Conservation (phyloP, 805 yeast genomes). For the Metschnikowia chrysomelidarum region DNA sequence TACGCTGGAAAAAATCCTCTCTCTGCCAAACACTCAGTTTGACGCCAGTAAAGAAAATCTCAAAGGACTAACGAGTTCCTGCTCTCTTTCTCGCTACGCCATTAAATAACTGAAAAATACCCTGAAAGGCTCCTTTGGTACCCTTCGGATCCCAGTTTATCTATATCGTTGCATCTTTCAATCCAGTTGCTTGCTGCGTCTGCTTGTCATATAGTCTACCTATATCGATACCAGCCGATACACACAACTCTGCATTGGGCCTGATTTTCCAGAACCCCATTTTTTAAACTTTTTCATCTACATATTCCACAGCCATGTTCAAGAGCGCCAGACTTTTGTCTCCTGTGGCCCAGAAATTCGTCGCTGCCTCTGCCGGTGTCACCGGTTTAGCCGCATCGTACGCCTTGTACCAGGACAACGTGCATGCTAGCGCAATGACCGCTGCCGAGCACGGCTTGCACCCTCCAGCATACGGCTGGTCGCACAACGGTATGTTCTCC, state of each 20-base stretch:
- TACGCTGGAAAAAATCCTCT: conserved; percentile 5
- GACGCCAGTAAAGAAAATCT: conserved; percentile 2
- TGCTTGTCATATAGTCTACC: too few relatives aligned
- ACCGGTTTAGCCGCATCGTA: conserved; percentile 81
- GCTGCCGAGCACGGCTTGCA: conserved; percentile 99
- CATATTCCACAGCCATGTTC: conserved; percentile 14
- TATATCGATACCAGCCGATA: too few relatives aligned
- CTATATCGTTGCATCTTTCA: too few relatives aligned
- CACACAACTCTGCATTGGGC: too few relatives aligned
- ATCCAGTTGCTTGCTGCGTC: too few relatives aligned
- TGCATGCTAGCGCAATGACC: conserved; percentile 93
- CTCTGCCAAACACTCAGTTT: conserved; percentile 10
- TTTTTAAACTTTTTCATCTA: conserved; percentile 8
- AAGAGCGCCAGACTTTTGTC: conserved; percentile 18
- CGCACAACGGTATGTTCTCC: conserved; percentile 88
- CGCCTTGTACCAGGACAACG: conserved; percentile 76
- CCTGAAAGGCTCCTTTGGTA: too few relatives aligned
- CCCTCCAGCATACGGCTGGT: conserved; percentile 90
- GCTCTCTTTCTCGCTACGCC: not conserved
- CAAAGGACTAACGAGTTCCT: not conserved
- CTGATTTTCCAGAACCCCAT: too few relatives aligned
- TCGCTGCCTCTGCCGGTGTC: conserved; percentile 65
- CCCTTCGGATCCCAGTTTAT: too few relatives aligned
- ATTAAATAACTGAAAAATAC: not conserved
- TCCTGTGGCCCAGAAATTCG: conserved; percentile 44